Evolutionary conservation across 495 filamentous ascomycete species (phyloP).

Genomic region (Lophium mytilinum): DNA sequence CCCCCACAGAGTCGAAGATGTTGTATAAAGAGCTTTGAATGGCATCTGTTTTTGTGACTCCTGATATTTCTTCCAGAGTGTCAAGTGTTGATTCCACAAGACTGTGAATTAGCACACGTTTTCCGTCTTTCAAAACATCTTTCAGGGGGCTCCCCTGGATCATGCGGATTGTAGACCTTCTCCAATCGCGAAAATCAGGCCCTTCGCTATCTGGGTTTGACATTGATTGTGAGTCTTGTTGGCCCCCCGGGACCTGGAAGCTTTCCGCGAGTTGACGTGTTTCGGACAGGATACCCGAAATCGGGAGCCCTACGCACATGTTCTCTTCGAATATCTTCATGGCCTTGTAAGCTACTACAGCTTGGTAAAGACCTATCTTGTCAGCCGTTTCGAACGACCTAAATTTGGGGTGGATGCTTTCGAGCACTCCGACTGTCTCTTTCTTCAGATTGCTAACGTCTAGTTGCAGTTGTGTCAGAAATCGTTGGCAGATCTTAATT

Average conservation of each 20-base stretch:
- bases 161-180: conserved; percentile 10
- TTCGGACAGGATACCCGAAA: conserved; percentile 11
- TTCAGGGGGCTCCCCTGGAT: conserved; percentile 9
- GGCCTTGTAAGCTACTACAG: conserved; percentile 20
- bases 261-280: conserved; percentile 6
- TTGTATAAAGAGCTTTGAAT: conserved; percentile 5
- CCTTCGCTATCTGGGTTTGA: background rate
- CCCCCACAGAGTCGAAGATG: conserved; percentile 12
- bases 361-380: conserved; percentile 29
- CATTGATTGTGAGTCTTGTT: background rate
- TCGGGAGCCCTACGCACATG: conserved; percentile 25
- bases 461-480: background rate
- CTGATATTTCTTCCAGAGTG: conserved; percentile 8
- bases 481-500: background rate
- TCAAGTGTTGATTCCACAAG: conserved; percentile 2
- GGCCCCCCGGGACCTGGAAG: background rate
- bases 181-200: conserved; percentile 16
- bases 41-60: background rate
- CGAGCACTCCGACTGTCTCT: conserved; percentile 5
- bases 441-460: conserved; percentile 14
- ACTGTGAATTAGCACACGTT: conserved; percentile 4
- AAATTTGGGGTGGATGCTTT: conserved; percentile 16
- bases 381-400: conserved; percentile 7
- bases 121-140: conserved; percentile 3
- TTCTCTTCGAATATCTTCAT: conserved; percentile 29